Evolutionary conservation across 148 eudicot genomes (phyloP).

Genomic region (Rhododendron ovatum): DNA sequence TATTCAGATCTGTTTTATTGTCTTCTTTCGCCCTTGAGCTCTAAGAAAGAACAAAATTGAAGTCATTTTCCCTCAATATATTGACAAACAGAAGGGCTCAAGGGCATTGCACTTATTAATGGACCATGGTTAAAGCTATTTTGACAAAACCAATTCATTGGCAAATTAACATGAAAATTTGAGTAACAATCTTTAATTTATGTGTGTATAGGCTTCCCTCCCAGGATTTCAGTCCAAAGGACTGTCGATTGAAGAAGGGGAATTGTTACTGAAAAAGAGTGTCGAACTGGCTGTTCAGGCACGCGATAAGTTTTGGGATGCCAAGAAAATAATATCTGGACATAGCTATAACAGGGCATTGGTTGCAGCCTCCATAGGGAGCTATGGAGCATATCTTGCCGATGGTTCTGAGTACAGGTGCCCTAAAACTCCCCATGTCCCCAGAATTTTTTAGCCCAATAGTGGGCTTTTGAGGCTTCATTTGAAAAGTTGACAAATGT

Average conservation of each 20-base stretch:
- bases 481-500: background rate
- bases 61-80: background rate
- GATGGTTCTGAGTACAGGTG: constrained; percentile 95
- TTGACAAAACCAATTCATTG: background rate
- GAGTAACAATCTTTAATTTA: background rate
- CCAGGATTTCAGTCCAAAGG: constrained; percentile 85
- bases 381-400: constrained; percentile 94
- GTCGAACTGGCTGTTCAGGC: constrained; percentile 66
- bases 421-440: background rate
- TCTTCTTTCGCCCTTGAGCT: background rate
- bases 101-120: background rate
- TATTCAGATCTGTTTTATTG: background rate
- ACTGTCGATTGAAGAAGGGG: constrained; percentile 60
- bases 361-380: constrained; percentile 92
- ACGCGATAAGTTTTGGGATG: constrained; percentile 75
- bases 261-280: constrained; percentile 55
- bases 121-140: background rate
- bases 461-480: background rate
- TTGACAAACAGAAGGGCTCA: background rate
- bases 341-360: constrained; percentile 52
- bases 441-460: background rate
- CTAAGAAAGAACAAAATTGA: background rate
- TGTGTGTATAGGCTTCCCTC: constrained; percentile 53
- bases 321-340: constrained; percentile 18
- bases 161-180: background rate